phyloP scores from a whole-genome alignment of 257 asterid species.

The Nicotiana undulata region DNA sequence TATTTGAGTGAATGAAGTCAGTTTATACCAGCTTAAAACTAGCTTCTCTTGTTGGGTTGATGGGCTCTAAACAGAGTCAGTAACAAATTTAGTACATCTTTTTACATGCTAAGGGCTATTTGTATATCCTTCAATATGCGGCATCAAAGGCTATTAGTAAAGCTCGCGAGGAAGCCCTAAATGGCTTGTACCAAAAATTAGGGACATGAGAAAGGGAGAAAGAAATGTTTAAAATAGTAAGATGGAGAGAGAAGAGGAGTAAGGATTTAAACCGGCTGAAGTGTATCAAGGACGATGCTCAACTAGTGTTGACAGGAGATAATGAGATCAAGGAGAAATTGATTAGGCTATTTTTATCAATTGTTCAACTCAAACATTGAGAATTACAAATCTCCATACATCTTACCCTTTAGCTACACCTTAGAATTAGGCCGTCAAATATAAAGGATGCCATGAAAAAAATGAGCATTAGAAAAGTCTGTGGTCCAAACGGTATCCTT shows the following conservation, averaged over 20 bases:
- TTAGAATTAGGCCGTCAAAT: neutral
- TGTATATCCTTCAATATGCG: too few species aligned
- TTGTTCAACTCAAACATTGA: neutral
- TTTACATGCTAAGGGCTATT: too few species aligned
- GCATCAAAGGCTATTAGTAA: too few species aligned
- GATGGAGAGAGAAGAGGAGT: neutral
- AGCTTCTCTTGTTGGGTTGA: too few species aligned
- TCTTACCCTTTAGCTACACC: neutral
- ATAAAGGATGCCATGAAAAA: neutral
- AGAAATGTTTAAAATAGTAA: neutral
- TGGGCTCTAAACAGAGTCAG: too few species aligned
- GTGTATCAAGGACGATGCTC: neutral
- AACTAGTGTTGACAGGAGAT: neutral
- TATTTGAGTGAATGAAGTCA: too few species aligned
- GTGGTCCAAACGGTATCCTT: neutral
- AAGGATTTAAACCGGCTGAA: neutral
- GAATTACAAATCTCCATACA: neutral
- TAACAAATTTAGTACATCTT: too few species aligned
- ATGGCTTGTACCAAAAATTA: neutral
- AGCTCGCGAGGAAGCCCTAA: neutral
- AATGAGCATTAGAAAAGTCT: neutral
- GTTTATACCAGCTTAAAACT: too few species aligned
- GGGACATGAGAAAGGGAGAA: neutral
- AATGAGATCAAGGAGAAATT: neutral
- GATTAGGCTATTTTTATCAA: neutral